phyloP scores from a whole-genome alignment of 1,139 yeast genomes.

The Yamadazyma membranifaciens region DNA sequence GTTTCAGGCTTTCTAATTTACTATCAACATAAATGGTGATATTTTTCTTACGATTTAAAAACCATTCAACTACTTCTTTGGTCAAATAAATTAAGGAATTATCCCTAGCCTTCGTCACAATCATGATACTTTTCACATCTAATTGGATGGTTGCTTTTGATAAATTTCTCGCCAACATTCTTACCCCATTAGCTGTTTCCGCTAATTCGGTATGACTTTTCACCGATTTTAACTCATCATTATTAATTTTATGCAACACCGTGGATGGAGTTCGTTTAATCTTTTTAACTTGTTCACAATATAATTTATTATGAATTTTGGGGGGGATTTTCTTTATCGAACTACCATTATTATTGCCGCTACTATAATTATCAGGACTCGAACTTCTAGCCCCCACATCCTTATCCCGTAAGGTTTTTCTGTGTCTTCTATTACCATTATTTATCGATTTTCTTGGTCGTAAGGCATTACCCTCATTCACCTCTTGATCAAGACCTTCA shows the following conservation, averaged over 20 bases:
- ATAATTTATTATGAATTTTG: constrained; percentile 35
- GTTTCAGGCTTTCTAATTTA: constrained; percentile 55
- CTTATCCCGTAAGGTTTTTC: constrained; percentile 15
- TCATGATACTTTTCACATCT: constrained; percentile 67
- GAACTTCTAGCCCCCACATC: constrained; percentile 11
- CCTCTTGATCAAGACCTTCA: neutral
- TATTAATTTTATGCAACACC: constrained; percentile 32
- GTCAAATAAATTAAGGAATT: constrained; percentile 72
- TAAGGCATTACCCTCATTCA: neutral
- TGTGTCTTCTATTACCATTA: constrained; percentile 11
- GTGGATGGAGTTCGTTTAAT: constrained; percentile 23
- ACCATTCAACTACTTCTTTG: constrained; percentile 77
- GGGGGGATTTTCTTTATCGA: constrained; percentile 22
- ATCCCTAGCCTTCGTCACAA: constrained; percentile 85
- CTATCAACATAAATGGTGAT: constrained; percentile 70
- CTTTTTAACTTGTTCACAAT: constrained; percentile 24
- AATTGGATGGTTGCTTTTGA: constrained; percentile 72
- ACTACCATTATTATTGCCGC: constrained; percentile 1
- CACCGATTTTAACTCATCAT: constrained; percentile 45
- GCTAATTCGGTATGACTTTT: constrained; percentile 73
- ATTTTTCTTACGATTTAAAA: constrained; percentile 46
- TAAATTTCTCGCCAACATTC: constrained; percentile 73
- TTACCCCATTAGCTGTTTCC: constrained; percentile 83
- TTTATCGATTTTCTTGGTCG: constrained; percentile 1
- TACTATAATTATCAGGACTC: constrained; percentile 13